Evolutionary conservation across 768 basidiomycete species (phyloP), one percentile per base, ranked within the genome.

Genomic region (Lactarius indigo): DNA sequence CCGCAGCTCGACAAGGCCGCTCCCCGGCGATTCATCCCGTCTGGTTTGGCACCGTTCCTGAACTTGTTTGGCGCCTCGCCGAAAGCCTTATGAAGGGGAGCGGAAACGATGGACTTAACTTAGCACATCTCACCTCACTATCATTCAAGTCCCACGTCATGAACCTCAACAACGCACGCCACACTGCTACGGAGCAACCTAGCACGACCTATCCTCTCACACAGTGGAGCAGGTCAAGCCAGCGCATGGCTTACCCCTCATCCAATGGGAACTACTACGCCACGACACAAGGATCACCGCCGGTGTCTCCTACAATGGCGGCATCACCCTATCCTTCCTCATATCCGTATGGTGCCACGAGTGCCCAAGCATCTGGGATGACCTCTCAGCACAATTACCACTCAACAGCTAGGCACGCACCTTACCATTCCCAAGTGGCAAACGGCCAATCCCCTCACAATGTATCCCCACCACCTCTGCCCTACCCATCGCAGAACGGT

Each of bases 1-100:
- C 61, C 64, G 50, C 62, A 68, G 64, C 61, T 57, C 61, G 60
- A 59, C 68, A 64, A 61, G 64, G 52, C 68, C 68, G 69, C 65
- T 61, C 59, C 17, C 63, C 68, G 60, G 62, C 57, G 56, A 64
- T 55, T 55, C 66, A 61, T 69, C 58, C 54, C 42, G 54, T 69
- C 57, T 56, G 61, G 68, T 52, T 64, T 61, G 64, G 68, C 20
- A 20, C n/a, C 31, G 70, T 66, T 59, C 70, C 70, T 70, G 68
- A 26, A 57, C 64, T 55, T 58, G 52, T 39, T 69, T 63, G 61
- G 61, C 68, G 68, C 68, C 70, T 68, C 67, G 42, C 68, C 63
- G 57, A 66, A 69, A 58, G 55, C 68, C 59, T 69, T 70, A 70
- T 70, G 68, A 70, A 70, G 68, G 35, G 60, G 57, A 50, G 47